These are phyloP conservation scores for Termitomyces sp. DNA, from an alignment of 768 basidiomycete genomes.

Conservation along the genomic window DNA sequence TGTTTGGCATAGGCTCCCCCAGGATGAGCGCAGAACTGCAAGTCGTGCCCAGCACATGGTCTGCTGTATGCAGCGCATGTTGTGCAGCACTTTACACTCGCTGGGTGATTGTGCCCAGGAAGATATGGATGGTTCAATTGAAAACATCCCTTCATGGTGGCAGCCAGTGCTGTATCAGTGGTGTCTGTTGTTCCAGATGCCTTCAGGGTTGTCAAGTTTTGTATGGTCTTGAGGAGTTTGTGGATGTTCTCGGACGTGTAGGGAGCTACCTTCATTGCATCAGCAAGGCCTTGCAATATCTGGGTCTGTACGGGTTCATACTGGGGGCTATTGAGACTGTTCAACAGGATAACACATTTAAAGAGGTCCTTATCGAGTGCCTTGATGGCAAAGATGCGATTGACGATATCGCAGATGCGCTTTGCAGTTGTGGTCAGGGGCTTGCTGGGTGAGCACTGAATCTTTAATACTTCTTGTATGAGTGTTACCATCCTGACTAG, in stretches of 20 bases:
- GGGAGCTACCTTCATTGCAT: background rate
- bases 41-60: no score
- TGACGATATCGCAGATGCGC: background rate
- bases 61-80: no score
- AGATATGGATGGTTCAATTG: no score
- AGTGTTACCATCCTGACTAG: background rate
- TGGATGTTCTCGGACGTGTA: background rate
- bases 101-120: no score
- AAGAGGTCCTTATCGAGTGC: background rate
- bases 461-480: background rate
- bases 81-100: no score
- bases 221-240: background rate
- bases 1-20: no score
- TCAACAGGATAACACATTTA: background rate
- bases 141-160: no score
- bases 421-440: background rate
- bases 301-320: background rate
- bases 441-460: background rate
- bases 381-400: background rate
- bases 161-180: no score
- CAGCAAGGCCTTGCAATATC: background rate
- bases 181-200: no score
- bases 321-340: background rate
- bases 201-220: no score
- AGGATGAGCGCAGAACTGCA: no score